These are phyloP conservation scores for Thalassiosira profunda DNA, from an alignment of 108 stramenopile genomes.

Conservation along the genomic window DNA sequence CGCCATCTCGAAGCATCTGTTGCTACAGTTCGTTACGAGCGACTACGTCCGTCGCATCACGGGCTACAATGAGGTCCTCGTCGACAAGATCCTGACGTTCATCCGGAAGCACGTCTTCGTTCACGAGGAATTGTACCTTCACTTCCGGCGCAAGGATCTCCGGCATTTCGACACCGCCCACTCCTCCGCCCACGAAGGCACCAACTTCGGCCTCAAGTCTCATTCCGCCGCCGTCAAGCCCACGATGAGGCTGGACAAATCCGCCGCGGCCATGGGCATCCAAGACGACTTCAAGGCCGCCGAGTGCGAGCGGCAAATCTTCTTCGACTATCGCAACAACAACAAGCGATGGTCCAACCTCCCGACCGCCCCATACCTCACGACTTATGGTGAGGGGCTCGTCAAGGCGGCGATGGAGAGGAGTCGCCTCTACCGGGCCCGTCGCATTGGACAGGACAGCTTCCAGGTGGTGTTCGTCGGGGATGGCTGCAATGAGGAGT, in stretches of 20 bases:
- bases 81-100: not conserved
- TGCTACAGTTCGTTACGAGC: not conserved
- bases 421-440: no score
- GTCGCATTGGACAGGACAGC: no score
- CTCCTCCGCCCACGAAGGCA: constrained; percentile 8
- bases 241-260: not conserved
- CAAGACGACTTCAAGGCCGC: not conserved
- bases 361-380: not conserved
- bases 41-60: not conserved
- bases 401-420: not conserved
- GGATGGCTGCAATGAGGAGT: no score
- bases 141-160: not conserved
- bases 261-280: not conserved
- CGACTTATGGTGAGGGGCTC: not conserved
- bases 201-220: not conserved
- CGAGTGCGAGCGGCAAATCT: not conserved
- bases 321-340: not conserved
- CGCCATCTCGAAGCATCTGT: constrained; percentile 8
- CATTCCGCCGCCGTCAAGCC: not conserved
- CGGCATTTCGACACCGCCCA: not conserved
- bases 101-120: not conserved
- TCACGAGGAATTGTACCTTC: constrained; percentile 1
- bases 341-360: not conserved
- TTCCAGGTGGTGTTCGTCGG: no score
- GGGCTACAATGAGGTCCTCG: not conserved